Evolutionary conservation across 805 yeast species (phyloP).

Genomic region (Nakazawaea wyomingensis): DNA sequence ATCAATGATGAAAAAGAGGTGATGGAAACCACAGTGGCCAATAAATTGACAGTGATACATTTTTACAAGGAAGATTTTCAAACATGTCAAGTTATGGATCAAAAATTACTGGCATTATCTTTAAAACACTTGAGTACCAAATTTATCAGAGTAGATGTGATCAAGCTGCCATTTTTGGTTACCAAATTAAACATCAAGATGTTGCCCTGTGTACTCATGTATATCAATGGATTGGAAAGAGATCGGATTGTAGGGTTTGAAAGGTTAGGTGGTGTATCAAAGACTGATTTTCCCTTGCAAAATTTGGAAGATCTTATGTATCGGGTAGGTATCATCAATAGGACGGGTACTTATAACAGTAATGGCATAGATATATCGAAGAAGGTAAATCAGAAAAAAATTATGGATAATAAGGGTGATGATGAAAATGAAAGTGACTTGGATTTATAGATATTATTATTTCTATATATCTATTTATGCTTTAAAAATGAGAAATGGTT

Average conservation of each 20-base stretch:
- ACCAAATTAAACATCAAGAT: conserved; percentile 57
- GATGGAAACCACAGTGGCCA: conserved; percentile 42
- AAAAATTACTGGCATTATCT: conserved; percentile 40
- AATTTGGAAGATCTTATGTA: conserved; percentile 42
- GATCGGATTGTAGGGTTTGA: conserved; percentile 67
- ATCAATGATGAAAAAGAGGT: conserved; percentile 50
- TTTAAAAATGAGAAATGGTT: too few species aligned
- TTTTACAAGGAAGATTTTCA: conserved; percentile 57
- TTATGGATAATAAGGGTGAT: conserved; percentile 7
- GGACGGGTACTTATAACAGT: conserved; percentile 17
- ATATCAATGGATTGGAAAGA: conserved; percentile 53
- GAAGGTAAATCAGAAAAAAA: conserved; percentile 15
- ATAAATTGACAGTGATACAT: conserved; percentile 46
- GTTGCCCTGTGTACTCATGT: conserved; percentile 66
- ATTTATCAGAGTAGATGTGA: conserved; percentile 54
- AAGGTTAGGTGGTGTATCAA: conserved; percentile 36
- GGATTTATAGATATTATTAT: too few species aligned
- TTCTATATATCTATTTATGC: too few species aligned
- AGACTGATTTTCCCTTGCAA: conserved; percentile 42
- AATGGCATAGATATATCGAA: too few species aligned
- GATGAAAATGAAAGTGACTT: conserved; percentile 34
- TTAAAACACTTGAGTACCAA: conserved; percentile 51
- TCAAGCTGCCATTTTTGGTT: conserved; percentile 67
- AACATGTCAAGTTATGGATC: conserved; percentile 58
- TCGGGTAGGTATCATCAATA: conserved; percentile 26